Conservation (phyloP, 78 protist species). For the Bodo saltans region DNA sequence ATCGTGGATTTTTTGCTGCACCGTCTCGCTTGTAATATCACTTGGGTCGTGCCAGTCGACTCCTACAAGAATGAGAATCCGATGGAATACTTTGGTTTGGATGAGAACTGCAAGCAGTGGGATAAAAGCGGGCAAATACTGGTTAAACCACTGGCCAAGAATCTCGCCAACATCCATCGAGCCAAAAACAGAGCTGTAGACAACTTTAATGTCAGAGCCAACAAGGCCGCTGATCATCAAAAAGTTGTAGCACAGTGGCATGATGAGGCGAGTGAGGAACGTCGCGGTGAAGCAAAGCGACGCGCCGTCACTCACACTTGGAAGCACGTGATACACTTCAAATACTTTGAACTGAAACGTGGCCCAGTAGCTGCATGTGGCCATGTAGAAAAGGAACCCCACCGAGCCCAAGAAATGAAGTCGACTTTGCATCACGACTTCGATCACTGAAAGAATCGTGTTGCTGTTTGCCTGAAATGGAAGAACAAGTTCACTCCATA, state of each 20-base stretch:
- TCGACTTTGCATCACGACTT: neutral
- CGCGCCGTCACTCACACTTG: neutral
- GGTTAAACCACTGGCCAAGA: constrained; percentile 10
- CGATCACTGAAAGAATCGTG: neutral
- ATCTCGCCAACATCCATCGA: neutral
- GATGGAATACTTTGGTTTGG: neutral
- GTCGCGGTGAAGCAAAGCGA: constrained; percentile 6
- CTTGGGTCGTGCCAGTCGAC: too few relatives aligned
- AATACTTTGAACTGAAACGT: neutral
- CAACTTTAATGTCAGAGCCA: neutral
- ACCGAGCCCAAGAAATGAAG: neutral
- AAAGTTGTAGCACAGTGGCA: constrained; percentile 22
- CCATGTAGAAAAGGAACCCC: neutral
- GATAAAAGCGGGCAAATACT: neutral
- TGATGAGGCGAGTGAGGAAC: constrained; percentile 9
- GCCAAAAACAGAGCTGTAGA: neutral
- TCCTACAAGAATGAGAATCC: too few relatives aligned
- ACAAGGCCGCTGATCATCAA: neutral
- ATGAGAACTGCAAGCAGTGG: neutral
- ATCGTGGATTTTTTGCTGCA: too few relatives aligned
- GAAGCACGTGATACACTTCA: neutral
- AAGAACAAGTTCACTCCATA: neutral
- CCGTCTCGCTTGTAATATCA: too few relatives aligned
- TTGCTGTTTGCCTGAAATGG: neutral
- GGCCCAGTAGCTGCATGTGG: neutral